Conservation (phyloP, 805 yeast species). For the Metschnikowia lochheadii region DNA sequence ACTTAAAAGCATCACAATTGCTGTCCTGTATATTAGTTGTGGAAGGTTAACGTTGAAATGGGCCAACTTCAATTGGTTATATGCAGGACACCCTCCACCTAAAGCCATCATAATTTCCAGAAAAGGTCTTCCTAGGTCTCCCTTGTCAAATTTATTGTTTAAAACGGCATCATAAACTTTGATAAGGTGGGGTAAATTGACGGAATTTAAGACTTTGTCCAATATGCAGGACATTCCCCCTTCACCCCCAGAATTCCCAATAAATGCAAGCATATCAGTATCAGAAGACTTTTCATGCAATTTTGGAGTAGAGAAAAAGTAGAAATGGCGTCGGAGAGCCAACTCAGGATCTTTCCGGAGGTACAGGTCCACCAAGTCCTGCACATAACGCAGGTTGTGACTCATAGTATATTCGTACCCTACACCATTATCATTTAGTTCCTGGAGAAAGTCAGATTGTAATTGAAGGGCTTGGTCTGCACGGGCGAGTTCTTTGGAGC, state of each 20-base stretch:
- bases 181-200: neutral
- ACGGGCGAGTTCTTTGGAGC: constrained; percentile 8
- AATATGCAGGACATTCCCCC: neutral
- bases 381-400: constrained; percentile 20
- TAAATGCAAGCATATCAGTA: neutral
- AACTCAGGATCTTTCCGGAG: constrained; percentile 8
- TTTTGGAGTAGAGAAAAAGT: constrained; percentile 7
- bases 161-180: neutral
- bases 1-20: constrained; percentile 18
- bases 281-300: neutral
- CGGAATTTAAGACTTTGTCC: neutral
- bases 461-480: constrained; percentile 15
- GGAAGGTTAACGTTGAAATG: constrained; percentile 18
- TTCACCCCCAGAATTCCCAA: neutral
- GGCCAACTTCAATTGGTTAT: constrained; percentile 20
- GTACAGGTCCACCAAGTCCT: constrained; percentile 16
- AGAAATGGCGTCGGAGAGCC: constrained; percentile 22
- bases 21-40: constrained; percentile 16
- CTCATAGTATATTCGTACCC: constrained; percentile 17
- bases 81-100: neutral
- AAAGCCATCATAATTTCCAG: neutral
- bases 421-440: constrained; percentile 33
- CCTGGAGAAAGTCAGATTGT: constrained; percentile 16
- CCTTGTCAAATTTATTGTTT: neutral
- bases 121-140: neutral